Evolutionary conservation across 2,329 filamentous ascomycete genomes (phyloP), one percentile per base, ranked within the genome.

Genomic region (Phaeophleospora eucalypticola): DNA sequence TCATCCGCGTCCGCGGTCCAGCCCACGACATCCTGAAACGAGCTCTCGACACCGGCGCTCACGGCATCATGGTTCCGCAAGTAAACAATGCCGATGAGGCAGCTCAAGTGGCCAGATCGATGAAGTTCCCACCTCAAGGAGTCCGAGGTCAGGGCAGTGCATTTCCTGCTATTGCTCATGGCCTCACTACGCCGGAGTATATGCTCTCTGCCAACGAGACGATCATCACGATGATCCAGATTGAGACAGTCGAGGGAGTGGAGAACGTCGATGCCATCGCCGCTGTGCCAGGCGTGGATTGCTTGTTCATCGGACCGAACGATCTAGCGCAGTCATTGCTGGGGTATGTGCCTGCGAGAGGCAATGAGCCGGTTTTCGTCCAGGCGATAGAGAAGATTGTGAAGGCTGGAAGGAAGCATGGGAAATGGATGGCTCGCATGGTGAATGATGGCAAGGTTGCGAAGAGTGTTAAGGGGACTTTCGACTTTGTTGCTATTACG

Each of bases 371-470:
- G 4, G 72, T 76, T 43, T 58, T 78, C 40, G 66, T 69, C 19
- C 63, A 65, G 2, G 75, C 76, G 2, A 75, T 80, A 54, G 69
- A 72, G 16, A 68, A 63, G 36, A 75, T 79, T 45, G 69, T 82
- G 8, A 69, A 69, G 10, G 82, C 83, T 2, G 76, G 80, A 3
- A 71, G 74, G 42, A 76, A 73, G 51, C 76, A 83, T 9, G 82
- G 82, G 16, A 87, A 86, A 67, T 84, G 83, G 69, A 76, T 76
- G 4, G 84, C 79, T 0, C 67, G 73, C 2, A 68, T 78, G 66
- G 68, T 71, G 1, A 74, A 75, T 48, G 67, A 77, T 41, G 71
- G 71, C 41, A 67, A 70, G 16, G 72, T 72, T 1, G 75, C 76
- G 3, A 67, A 70, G 43, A 67, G 68, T 2, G 70, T 71, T 16